Evolutionary conservation across 1,139 yeast species (phyloP).

Genomic region (Taphrina populina): DNA sequence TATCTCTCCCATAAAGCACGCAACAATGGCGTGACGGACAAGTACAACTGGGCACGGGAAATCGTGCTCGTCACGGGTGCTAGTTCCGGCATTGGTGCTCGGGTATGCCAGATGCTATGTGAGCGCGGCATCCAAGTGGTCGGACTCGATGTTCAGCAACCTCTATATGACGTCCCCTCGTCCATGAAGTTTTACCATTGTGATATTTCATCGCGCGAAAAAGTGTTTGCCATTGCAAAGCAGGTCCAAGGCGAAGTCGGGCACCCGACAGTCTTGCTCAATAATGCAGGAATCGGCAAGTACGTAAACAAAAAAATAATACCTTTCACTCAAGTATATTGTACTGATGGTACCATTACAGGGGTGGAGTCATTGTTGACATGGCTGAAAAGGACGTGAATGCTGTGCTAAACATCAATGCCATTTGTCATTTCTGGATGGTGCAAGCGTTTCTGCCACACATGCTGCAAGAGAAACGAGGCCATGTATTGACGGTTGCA

Average conservation of each 20-base stretch:
- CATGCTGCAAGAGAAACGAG: constrained; percentile 60
- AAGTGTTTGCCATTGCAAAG: constrained; percentile 47
- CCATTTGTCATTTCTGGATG: constrained; percentile 69
- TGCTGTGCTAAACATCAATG: constrained; percentile 61
- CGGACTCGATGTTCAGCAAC: constrained; percentile 60
- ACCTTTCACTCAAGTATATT: not conserved
- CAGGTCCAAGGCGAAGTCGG: constrained; percentile 51
- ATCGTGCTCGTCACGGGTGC: constrained; percentile 82
- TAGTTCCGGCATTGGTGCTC: constrained; percentile 68
- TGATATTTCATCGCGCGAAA: constrained; percentile 60
- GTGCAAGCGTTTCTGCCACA: constrained; percentile 69
- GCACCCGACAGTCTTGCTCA: constrained; percentile 62
- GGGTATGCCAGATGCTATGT: constrained; percentile 54
- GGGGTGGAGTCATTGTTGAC: constrained; percentile 55
- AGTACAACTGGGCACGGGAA: constrained; percentile 45
- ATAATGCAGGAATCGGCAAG: constrained; percentile 74
- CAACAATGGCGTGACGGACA: constrained; percentile 20
- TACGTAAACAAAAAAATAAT: not conserved
- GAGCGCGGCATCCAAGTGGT: constrained; percentile 54
- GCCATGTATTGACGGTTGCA: constrained; percentile 78
- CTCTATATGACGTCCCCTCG: constrained; percentile 42
- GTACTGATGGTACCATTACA: constrained; percentile 36
- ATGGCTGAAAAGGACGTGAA: constrained; percentile 48
- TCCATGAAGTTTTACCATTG: constrained; percentile 56
- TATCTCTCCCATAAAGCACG: constrained; percentile 23